Percentiles rank a stretch among this genome's conserved stretches.
These are phyloP conservation scores for Phaeoacremonium minimum DNA, from an alignment of 2,329 filamentous ascomycete genomes.

Conservation along the genomic window DNA sequence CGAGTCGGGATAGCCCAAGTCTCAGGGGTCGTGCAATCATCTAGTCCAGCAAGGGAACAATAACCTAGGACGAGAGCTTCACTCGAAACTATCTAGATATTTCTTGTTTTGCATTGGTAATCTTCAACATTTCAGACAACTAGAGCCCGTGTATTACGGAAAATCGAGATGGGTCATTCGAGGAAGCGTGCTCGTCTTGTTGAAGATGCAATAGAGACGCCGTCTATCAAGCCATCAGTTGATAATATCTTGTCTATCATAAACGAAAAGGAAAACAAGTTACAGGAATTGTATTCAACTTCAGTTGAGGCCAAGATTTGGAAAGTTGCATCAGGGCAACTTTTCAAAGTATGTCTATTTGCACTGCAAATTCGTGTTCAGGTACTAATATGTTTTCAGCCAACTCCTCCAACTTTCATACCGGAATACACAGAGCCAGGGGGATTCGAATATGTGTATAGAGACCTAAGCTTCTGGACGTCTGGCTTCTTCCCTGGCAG, in stretches of 20 bases:
- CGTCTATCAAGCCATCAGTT: not conserved
- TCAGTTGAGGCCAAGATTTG: not conserved
- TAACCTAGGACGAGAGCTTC: not conserved
- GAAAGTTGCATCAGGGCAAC: not conserved
- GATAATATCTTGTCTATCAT: not conserved
- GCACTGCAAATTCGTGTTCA: not conserved
- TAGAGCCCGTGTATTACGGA: no score
- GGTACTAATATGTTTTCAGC: not conserved
- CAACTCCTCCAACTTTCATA: constrained; percentile 17
- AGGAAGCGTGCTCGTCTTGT: not conserved
- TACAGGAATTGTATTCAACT: not conserved
- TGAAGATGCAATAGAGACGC: not conserved
- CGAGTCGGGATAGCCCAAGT: not conserved
- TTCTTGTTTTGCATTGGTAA: not conserved
- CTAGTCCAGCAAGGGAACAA: no score
- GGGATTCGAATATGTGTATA: constrained; percentile 29
- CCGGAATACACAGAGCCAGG: constrained; percentile 33
- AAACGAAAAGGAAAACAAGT: not conserved
- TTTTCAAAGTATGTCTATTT: not conserved
- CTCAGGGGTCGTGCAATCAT: no score
- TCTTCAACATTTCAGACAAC: no score
- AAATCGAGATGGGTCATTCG: not conserved
- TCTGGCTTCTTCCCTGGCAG: constrained; percentile 43
- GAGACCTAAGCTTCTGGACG: constrained; percentile 38
- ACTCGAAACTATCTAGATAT: not conserved